Evolutionary conservation across 2,329 filamentous ascomycete species (phyloP).

Genomic region (Trichoderma oligosporum): DNA sequence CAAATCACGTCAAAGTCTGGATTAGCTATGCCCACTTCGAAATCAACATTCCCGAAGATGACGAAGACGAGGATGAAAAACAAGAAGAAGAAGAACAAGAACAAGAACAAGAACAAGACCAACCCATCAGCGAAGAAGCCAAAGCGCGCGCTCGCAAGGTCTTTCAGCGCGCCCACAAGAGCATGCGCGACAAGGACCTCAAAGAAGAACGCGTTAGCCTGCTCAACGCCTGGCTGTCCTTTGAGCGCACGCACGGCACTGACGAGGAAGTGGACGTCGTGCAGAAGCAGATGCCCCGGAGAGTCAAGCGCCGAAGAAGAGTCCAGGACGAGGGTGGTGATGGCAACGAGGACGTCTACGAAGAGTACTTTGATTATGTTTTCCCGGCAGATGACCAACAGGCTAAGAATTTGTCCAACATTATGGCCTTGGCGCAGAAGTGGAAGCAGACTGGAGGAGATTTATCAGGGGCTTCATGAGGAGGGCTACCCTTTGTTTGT

Average conservation of each 20-base stretch:
- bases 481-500: not conserved
- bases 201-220: slow-evolving; percentile 92
- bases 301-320: slow-evolving; percentile 87
- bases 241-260: slow-evolving; percentile 81
- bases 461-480: slow-evolving; percentile 29
- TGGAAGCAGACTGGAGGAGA: slow-evolving; percentile 66
- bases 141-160: slow-evolving; percentile 77
- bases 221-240: slow-evolving; percentile 87
- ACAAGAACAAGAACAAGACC: slow-evolving; percentile 61
- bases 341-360: slow-evolving; percentile 51
- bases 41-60: slow-evolving; percentile 81
- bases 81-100: slow-evolving; percentile 56
- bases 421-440: slow-evolving; percentile 79
- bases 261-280: slow-evolving; percentile 74
- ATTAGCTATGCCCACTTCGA: slow-evolving; percentile 98
- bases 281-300: slow-evolving; percentile 88
- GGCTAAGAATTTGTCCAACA: slow-evolving; percentile 74
- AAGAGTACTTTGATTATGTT: slow-evolving; percentile 96
- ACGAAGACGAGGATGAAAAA: slow-evolving; percentile 54
- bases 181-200: slow-evolving; percentile 83
- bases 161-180: slow-evolving; percentile 80
- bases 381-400: slow-evolving; percentile 94
- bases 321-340: slow-evolving; percentile 60
- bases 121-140: slow-evolving; percentile 72
- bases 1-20: slow-evolving; percentile 99